Base-by-base conservation (phyloP, 2,329 filamentous ascomycete species). In the Neonectria faginata region DNA sequence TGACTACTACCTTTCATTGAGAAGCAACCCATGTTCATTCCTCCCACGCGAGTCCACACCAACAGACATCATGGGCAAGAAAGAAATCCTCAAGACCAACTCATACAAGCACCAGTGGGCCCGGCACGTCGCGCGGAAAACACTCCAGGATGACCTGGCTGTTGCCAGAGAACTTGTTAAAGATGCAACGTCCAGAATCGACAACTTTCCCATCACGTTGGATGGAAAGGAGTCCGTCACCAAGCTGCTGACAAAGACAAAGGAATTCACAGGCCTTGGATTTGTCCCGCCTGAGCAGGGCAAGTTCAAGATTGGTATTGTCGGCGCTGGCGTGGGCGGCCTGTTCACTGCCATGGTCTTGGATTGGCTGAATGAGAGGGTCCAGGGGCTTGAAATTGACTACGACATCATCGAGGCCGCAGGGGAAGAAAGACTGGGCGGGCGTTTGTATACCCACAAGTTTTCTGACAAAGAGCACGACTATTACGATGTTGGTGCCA, bases 361-460 rank as follows among this genome's bases (percentile, higher is more conserved):
- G 6, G 65, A 70, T 11, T 61, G 53, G 3, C 45, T 70, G 0
- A 70, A 70, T 8, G 10, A 25, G 1, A 8, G 41, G 1, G n/a
- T 68, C 4, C 9, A 20, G 1, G 9, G 42, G 1, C 25, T 68
- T 3, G 52, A 63, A 0, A 12, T 18, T 0, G 1, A 60, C 0
- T 69, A 70, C 27, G 60, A 69, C 2, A 63, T 70, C 1, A 31
- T 65, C 5, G 67, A 70, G 9, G 67, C 67, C 1, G 61, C 64
- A 0, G 62, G 55, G 0, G 25, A 22, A 4, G 16, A 65, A 0
- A 33, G 67, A 2, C 41, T 67, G 2, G 67, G 67, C 2, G 64
- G 67, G 0, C 67, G 67, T 2, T 20, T 69, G 1, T 69, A 62
- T 20, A 69, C 67, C 11, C 61, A 69, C 16, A 22, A 67, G 16